Evolutionary conservation across 495 filamentous ascomycete genomes (phyloP), one percentile per base, ranked within the genome.

Genomic region (Entonaema liquescens): DNA sequence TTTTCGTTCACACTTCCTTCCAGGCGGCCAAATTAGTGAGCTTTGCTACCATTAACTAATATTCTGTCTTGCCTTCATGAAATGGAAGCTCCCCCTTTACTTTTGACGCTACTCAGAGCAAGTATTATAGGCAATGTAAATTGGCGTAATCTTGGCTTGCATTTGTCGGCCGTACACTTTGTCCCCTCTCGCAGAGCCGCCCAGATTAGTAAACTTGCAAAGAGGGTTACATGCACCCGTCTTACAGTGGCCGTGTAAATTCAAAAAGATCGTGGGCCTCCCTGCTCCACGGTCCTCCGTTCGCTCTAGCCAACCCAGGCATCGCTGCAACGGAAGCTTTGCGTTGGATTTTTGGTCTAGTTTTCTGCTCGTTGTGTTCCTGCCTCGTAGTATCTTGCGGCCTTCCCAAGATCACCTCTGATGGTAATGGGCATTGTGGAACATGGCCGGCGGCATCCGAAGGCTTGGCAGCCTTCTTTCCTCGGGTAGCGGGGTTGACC

Each of bases 261-360:
- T 81, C 83, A 62, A 86, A 78, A 17, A 87, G 68, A 62, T 87
- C 85, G 63, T 81, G 71, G 8, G 84, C 83, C 62, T 87, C 84
- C 54, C 80, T 80, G 67, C 85, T 86, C 84, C 85, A 87, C 1
- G 84, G 81, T 1, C 84, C 85, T 19, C 75, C 79, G 52, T 73
- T 80, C 21, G 75, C 78, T 67, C 74, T 78, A 12, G 64, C 55
- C 38, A 84, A 85, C n/a, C 79, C 81, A 15, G 79, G 77, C 60
- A 75, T 63, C 31, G 76, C 36, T 8, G 31, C 53, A 40, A 53
- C 49, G 26, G 17, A 21, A 35, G 52, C 29, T 36, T 52, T 78
- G 40, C 54, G 70, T 28, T 61, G 60, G 55, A 64, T 79, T 26
- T 75, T 72, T 40, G 74, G 72, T 38, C 15, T 60, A 23, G 64